A percentile compares a stretch with the other conserved stretches of the same genome.
phyloP scores from a whole-genome alignment of 805 yeast species.

The Priceomyces melissophilus region DNA sequence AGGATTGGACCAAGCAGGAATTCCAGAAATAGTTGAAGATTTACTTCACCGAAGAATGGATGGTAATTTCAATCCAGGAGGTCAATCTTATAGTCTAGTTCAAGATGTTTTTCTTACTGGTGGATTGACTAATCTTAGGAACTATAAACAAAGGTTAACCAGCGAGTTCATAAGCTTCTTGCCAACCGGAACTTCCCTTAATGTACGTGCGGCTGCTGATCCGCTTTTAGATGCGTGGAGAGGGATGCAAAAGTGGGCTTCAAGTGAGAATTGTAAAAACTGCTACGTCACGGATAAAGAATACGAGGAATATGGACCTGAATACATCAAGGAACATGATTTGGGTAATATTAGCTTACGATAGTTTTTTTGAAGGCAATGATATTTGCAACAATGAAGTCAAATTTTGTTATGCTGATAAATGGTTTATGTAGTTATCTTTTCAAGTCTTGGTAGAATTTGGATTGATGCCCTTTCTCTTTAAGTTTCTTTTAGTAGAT shows the following conservation, averaged over 20 bases:
- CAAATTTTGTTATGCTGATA: constrained; percentile 2
- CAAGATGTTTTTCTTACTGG: constrained; percentile 82
- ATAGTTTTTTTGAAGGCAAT: constrained; percentile 8
- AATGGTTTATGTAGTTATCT: neutral
- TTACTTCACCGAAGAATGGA: constrained; percentile 59
- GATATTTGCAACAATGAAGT: no score
- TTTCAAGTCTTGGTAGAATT: constrained; percentile 24
- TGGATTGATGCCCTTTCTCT: constrained; percentile 73
- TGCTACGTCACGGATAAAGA: constrained; percentile 63
- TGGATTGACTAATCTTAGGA: constrained; percentile 67
- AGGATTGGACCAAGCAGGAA: constrained; percentile 94
- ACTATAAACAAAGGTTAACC: constrained; percentile 63
- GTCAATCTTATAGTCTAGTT: constrained; percentile 50
- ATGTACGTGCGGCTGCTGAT: constrained; percentile 60
- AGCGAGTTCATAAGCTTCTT: constrained; percentile 67
- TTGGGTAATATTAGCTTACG: constrained; percentile 57
- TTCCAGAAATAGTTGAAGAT: constrained; percentile 72
- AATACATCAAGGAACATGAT: constrained; percentile 82
- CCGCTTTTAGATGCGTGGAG: constrained; percentile 86
- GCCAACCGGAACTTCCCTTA: constrained; percentile 63
- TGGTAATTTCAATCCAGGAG: constrained; percentile 50
- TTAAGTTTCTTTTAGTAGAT: constrained; percentile 60
- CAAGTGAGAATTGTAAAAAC: constrained; percentile 40
- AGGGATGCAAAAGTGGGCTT: constrained; percentile 86
- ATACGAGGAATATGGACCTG: constrained; percentile 86